phyloP scores from a whole-genome alignment of 1,284 basidiomycete species.

The Puccinia coronata region DNA sequence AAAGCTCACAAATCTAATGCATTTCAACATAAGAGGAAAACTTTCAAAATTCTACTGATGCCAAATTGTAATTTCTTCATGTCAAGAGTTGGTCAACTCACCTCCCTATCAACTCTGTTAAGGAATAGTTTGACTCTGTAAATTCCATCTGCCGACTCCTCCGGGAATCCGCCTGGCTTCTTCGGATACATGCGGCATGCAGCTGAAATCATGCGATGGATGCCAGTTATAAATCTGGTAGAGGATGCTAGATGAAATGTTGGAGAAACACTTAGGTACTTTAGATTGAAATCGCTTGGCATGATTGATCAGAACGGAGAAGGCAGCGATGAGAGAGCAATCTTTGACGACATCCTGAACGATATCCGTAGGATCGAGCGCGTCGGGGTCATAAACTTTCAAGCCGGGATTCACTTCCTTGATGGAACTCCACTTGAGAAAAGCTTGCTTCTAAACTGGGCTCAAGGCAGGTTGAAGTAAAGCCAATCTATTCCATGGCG shows the following conservation, averaged over 20 bases:
- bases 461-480: constrained; percentile 21
- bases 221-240: not conserved
- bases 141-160: constrained; percentile 27
- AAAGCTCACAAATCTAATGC: constrained; percentile 29
- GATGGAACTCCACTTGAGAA: too few relatives aligned
- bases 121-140: constrained; percentile 37
- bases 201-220: not conserved
- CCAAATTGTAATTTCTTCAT: not conserved
- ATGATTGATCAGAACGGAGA: too few relatives aligned
- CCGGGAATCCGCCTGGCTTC: constrained; percentile 7
- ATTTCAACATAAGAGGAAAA: not conserved
- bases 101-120: too few relatives aligned
- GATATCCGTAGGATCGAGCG: constrained; percentile 42
- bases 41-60: too few relatives aligned
- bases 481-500: not conserved
- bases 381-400: too few relatives aligned
- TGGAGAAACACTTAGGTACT: not conserved
- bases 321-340: too few relatives aligned
- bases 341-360: too few relatives aligned
- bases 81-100: not conserved
- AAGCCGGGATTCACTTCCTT: too few relatives aligned
- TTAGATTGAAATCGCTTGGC: constrained; percentile 30
- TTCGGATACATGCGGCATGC: constrained; percentile 41
- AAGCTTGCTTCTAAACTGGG: too few relatives aligned
- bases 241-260: too few relatives aligned